Evolutionary conservation across 768 basidiomycete species (phyloP), one percentile per base, ranked within the genome.

Genomic region (Gyrodon lividus): DNA sequence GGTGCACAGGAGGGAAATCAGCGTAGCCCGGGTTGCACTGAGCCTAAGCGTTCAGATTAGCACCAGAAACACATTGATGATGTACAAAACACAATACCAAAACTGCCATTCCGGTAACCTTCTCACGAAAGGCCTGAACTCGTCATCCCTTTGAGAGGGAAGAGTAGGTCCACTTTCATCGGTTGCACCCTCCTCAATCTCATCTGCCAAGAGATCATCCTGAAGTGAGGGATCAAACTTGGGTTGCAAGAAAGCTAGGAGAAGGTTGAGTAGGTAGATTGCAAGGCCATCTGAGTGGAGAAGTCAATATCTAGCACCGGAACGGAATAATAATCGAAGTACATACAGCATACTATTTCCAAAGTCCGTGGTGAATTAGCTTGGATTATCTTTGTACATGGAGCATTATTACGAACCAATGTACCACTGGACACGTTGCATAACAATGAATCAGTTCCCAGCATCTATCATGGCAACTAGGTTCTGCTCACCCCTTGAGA

Each of bases 71-170:
- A 46, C 28, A 26, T 30, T 10, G 41, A 7, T 19, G 17, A n/a
- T 9, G 6, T 13, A 37, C 14, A 5, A 6, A 6, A 37, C 2
- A n/a, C 23, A 79, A 59, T 58, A 91, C 92, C 93, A 96, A 70
- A 95, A 95, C 67, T 95, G 89, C 91, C 93, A 96, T 73, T 96
- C 93, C 30, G 97, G 97, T 56, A 99, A 73, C 50, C 97, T 77
- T 58, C 97, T 77, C 51, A 99, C 94, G 69, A 99, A 99, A 5
- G 97, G 97, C 54, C 95, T 77, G 72, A 99, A 98, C 64, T 99
- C 97, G 57, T 98, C 97, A 64, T 99, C 96, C 44, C 84, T 72
- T 73, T 83, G 60, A 13, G 74, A 75, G 10, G 89, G 89, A 22
- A 90, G 77, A 2, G 84, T 77, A 34, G 74, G 72, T 4, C 77